Percentiles rank a stretch among this genome's conserved stretches.
phyloP scores from a whole-genome alignment of 352 stramenopile species.

The Pythium vanterpoolii region DNA sequence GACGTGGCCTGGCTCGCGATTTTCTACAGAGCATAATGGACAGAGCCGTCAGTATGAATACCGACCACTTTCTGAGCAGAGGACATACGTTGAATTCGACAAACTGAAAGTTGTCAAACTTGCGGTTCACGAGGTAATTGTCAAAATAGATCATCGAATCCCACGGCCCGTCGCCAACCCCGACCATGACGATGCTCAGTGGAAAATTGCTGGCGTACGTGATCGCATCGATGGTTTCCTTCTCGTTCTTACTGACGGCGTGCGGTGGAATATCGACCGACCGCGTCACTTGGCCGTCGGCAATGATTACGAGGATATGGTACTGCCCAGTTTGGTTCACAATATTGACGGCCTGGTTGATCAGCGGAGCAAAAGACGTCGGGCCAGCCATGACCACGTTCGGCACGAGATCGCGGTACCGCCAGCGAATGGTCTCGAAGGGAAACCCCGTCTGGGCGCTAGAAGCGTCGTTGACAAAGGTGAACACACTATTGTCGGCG shows the following conservation, averaged over 20 bases:
- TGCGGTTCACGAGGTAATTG: slow-evolving; percentile 67
- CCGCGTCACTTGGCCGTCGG: slow-evolving; percentile 82
- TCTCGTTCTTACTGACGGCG: slow-evolving; percentile 80
- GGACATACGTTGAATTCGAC: slow-evolving; percentile 68
- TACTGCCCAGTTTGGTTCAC: slow-evolving; percentile 75
- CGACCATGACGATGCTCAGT: slow-evolving; percentile 78
- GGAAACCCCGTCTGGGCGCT: slow-evolving; percentile 42
- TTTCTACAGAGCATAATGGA: slow-evolving; percentile 33
- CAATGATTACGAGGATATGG: slow-evolving; percentile 88
- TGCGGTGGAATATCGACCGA: slow-evolving; percentile 75
- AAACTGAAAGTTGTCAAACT: slow-evolving; percentile 89
- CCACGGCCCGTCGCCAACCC: slow-evolving; percentile 79
- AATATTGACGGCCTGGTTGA: slow-evolving; percentile 77
- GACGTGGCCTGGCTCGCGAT: slow-evolving; percentile 37
- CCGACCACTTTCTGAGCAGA: background rate
- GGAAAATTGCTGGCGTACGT: slow-evolving; percentile 76
- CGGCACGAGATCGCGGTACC: slow-evolving; percentile 68
- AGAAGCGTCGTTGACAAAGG: slow-evolving; percentile 37
- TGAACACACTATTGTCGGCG: slow-evolving; percentile 75
- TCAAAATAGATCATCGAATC: slow-evolving; percentile 82
- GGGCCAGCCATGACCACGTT: slow-evolving; percentile 79
- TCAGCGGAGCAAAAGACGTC: slow-evolving; percentile 86
- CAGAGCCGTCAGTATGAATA: no score
- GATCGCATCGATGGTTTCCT: slow-evolving; percentile 87
- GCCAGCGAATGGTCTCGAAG: slow-evolving; percentile 57